Base-by-base conservation (phyloP, 2,329 filamentous ascomycete species). In the Fusarium palustre region DNA sequence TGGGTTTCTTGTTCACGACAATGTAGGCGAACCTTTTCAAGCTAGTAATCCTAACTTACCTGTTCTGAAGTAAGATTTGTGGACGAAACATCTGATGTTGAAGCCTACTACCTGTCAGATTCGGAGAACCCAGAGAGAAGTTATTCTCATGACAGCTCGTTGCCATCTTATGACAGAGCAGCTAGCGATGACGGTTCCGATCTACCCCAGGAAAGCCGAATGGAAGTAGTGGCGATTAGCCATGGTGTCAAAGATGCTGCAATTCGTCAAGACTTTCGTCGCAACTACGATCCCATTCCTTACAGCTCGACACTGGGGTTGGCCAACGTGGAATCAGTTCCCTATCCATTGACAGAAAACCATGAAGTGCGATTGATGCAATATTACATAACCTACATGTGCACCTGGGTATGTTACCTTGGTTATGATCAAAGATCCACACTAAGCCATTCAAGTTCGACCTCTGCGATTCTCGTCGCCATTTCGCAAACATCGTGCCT, bases 401-500 rank as follows among this genome's bases (percentile, higher is more conserved):
- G 74, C 34, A 74, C 71, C 13, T 75, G 71, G 74, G 74, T 75
- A 66, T 12, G 68, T 34, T 6, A 34, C 33, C 33, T 34, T 16
- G 15, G 7, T 34, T 16, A 34, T 34, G 5, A 16, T 6, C 15
- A 34, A 34, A 3, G 1, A 16, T 34, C 33, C 13, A 34, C 13
- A 34, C 33, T 34, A 34, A 34, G 33, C 33, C 7, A 34, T 45
- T 33, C 12, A 13, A 83, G 81, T 81, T 83, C 50, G 81, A 83
- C 55, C 69, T 82, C 3, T 83, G 81, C 46, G 81, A 83, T 43
- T 76, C 77, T 7, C 60, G 67, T 3, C 74, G 75, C 20, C 85
- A 87, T 61, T 89, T 90, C 68, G 83, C 85, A 56, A 79, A 81
- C 0, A 78, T 85, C 8, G 86, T 89, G 0, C 87, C 87, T 0